Evolutionary conservation across 78 protist species (phyloP), one percentile per base, ranked within the genome.

Genomic region (Speleostelium caveatum): DNA sequence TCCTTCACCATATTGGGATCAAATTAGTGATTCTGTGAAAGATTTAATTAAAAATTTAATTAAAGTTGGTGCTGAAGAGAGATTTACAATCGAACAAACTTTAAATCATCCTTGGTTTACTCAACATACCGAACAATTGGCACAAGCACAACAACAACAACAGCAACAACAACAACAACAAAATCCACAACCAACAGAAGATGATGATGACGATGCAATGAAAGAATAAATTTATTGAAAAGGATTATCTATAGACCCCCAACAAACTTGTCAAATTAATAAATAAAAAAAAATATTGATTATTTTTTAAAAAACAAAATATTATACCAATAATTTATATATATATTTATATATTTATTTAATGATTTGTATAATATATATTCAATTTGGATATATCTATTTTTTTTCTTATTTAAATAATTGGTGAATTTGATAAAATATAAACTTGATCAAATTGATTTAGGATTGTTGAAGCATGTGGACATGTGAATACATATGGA

Each of bases 1-100:
- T 68, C 87, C 87, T 22, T 78, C 87, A 26, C 94, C 94, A 2
- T 76, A 90, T 42, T 90, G 94, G 94, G 94, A 90, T n/a, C 33
- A 5, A 1, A 76, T 90, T 35, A 71, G 85, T 17, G 90, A 78
- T 45, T 63, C 59, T 5, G 93, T 69, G 0, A 86, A 86, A 49
- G 79, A 75, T 38, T 42, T 86, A 39, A 73, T 86, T 26, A 51
- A 39, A 19, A 56, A 73, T 53, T 58, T 86, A 61, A 73, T 86
- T 12, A 36, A 73, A n/a, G 93, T 86, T 32, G 75, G 73, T 59
- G 79, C 39, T 21, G 76, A 73, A 30, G 60, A 67, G 38, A 28
- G 93, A 28, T 56, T 73, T 10, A 86, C 93, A 12, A 75, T 75
- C 30, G 93, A 86, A 8, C 93, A 86, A 51, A 59, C 87, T 10